Conservation (phyloP, 768 basidiomycete species). For the Mycena sanguinolenta region DNA sequence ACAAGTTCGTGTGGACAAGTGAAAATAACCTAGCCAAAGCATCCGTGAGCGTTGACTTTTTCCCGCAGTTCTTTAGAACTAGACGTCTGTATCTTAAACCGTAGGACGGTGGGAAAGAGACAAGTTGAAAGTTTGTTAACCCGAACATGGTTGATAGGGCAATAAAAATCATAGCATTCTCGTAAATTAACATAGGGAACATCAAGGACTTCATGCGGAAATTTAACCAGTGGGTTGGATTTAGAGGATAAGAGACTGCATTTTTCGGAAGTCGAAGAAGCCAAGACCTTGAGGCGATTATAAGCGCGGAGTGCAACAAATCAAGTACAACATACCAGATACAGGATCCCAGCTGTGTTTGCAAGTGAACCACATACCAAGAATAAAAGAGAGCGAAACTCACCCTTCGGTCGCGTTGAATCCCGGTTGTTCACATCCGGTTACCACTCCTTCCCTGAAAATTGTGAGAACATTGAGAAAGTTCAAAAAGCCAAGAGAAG, state of each 20-base stretch:
- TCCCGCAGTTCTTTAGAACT: too few species aligned
- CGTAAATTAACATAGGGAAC: too few species aligned
- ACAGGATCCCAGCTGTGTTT: constrained; percentile 40
- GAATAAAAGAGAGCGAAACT: constrained; percentile 2
- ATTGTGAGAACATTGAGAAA: constrained; percentile 43
- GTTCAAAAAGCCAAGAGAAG: constrained; percentile 55
- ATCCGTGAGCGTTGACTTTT: too few species aligned
- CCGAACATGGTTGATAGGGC: too few species aligned
- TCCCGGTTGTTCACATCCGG: constrained; percentile 48
- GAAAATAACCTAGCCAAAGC: too few species aligned
- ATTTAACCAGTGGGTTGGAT: too few species aligned
- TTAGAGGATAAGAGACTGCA: constrained; percentile 43
- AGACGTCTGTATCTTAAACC: too few species aligned
- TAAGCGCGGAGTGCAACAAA: background rate
- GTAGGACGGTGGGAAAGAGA: too few species aligned
- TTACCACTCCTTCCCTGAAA: constrained; percentile 47
- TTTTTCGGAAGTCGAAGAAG: constrained; percentile 50
- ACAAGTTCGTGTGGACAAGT: too few species aligned
- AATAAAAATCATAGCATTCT: too few species aligned
- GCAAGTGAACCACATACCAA: background rate
- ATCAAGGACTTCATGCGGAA: too few species aligned
- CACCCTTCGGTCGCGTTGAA: constrained; percentile 29
- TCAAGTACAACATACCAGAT: constrained; percentile 43
- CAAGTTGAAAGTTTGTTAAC: too few species aligned
- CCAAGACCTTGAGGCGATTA: constrained; percentile 46